Evolutionary conservation across 2,329 filamentous ascomycete genomes (phyloP).

Genomic region (Botrytis hyacinthi): DNA sequence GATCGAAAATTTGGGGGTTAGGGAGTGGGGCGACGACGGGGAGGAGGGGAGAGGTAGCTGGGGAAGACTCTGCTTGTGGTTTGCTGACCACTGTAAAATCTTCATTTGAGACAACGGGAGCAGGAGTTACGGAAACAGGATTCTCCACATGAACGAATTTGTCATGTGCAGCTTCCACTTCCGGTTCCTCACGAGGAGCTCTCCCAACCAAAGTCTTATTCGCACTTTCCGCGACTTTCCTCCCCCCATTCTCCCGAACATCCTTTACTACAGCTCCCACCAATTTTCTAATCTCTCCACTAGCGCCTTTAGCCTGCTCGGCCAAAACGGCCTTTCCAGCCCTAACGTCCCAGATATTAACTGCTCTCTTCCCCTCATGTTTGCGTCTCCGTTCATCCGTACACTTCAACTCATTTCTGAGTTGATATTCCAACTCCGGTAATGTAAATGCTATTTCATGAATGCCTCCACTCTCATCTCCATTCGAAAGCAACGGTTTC

Average conservation of each 20-base stretch:
- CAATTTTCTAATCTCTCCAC: conserved; percentile 7
- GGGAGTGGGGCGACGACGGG: background rate
- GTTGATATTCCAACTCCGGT: conserved; percentile 10
- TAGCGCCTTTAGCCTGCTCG: conserved; percentile 7
- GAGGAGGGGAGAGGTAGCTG: background rate
- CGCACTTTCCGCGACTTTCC: background rate
- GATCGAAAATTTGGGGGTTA: background rate
- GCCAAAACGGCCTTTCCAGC: conserved; percentile 9
- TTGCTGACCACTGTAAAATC: background rate
- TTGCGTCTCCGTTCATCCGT: conserved; percentile 12
- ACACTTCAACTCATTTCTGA: conserved; percentile 7
- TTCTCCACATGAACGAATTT: background rate
- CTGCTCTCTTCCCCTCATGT: conserved; percentile 9
- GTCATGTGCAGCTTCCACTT: background rate
- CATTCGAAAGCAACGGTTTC: background rate
- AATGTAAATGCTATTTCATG: conserved; percentile 2
- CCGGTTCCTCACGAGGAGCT: background rate
- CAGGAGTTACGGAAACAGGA: background rate
- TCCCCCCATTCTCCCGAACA: background rate
- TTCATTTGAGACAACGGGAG: background rate
- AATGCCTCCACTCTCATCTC: background rate
- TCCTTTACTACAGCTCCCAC: conserved; percentile 9
- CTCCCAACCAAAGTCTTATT: background rate
- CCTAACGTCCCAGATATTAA: conserved; percentile 18
- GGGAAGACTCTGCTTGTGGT: background rate